phyloP scores from a whole-genome alignment of 257 asterid genomes.

The Gentiana straminea region DNA sequence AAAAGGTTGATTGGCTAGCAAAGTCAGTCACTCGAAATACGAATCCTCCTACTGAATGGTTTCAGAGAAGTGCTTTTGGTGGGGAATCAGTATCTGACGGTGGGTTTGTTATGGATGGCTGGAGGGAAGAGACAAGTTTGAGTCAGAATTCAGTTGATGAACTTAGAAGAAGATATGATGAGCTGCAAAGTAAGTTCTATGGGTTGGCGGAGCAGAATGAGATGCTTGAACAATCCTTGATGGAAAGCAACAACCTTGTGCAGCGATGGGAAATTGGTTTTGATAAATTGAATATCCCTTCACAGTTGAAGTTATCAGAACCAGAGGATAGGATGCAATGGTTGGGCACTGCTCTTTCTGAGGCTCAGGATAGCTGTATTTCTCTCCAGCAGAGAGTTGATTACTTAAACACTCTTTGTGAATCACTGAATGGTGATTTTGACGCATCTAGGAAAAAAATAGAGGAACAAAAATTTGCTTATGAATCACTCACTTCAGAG shows the following conservation, averaged over 20 bases:
- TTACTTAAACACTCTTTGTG: slow-evolving; percentile 42
- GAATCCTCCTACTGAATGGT: slow-evolving; percentile 50
- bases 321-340: slow-evolving; percentile 83
- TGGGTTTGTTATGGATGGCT: slow-evolving; percentile 54
- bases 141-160: slow-evolving; percentile 50
- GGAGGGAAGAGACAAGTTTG: slow-evolving; percentile 49
- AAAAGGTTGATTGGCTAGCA: slow-evolving; percentile 85
- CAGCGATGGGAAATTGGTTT: slow-evolving; percentile 82
- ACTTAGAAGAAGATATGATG: slow-evolving; percentile 62
- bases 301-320: slow-evolving; percentile 71
- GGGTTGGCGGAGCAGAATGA: slow-evolving; percentile 95
- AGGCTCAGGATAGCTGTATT: slow-evolving; percentile 47
- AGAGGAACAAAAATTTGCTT: slow-evolving; percentile 52
- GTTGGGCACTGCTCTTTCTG: slow-evolving; percentile 60
- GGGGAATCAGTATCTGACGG: slow-evolving; percentile 53
- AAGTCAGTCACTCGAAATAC: slow-evolving; percentile 57
- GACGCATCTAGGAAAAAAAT: slow-evolving; percentile 51
- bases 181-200: slow-evolving; percentile 73
- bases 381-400: slow-evolving; percentile 76
- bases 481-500: slow-evolving; percentile 43
- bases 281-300: slow-evolving; percentile 63
- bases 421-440: slow-evolving; percentile 47
- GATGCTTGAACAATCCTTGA: slow-evolving; percentile 95
- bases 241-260: slow-evolving; percentile 87
- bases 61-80: slow-evolving; percentile 44